These are phyloP conservation scores for Sporothrix mexicana DNA, from an alignment of 2,329 filamentous ascomycete species.

Conservation along the genomic window DNA sequence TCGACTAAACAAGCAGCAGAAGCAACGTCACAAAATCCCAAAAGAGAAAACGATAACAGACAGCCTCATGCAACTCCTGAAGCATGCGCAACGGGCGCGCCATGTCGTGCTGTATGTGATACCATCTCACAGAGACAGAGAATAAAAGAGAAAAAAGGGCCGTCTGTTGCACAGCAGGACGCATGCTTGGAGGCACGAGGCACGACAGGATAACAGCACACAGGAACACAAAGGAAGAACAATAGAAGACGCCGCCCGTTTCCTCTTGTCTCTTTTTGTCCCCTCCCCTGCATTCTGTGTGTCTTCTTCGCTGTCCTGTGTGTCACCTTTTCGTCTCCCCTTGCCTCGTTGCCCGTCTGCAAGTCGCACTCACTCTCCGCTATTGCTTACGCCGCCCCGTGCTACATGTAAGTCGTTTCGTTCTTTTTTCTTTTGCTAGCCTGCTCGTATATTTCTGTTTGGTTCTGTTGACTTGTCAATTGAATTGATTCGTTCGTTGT, in stretches of 20 bases:
- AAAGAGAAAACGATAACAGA: neutral
- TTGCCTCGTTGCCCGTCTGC: neutral
- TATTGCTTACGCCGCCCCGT: neutral
- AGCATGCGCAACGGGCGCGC: conserved; percentile 3
- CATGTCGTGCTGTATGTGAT: conserved; percentile 17
- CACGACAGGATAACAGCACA: conserved; percentile 2
- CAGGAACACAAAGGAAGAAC: conserved; percentile 7
- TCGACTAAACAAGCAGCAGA: neutral
- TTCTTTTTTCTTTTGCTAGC: neutral
- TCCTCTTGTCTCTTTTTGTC: conserved; percentile 9
- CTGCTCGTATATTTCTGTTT: neutral
- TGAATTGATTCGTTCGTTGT: neutral
- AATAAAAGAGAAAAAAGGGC: conserved; percentile 7
- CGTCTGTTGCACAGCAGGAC: conserved; percentile 21
- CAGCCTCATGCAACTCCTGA: conserved; percentile 12
- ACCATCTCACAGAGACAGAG: conserved; percentile 12
- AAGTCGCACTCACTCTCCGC: neutral
- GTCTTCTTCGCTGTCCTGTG: conserved; percentile 13
- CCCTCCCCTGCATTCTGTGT: neutral
- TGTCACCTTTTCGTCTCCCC: conserved; percentile 13
- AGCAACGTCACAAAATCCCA: neutral
- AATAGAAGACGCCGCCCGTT: conserved; percentile 19
- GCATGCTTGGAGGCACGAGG: conserved; percentile 7
- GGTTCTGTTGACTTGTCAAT: neutral
- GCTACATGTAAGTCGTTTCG: neutral